phyloP scores from a whole-genome alignment of 2,329 filamentous ascomycete genomes.

The Cladosporium sp. region DNA sequence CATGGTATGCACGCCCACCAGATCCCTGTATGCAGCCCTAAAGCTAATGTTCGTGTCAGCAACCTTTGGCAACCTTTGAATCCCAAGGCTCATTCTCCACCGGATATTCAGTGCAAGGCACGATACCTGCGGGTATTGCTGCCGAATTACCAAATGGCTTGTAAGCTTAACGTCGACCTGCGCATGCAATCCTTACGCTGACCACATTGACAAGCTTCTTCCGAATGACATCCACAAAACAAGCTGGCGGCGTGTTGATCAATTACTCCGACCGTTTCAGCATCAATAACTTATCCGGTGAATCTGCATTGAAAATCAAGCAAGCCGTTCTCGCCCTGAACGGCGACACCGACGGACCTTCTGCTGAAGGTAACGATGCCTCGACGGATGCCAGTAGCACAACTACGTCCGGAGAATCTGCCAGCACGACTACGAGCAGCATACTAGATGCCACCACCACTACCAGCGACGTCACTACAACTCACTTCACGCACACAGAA shows the following conservation, averaged over 20 bases:
- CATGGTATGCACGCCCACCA: neutral
- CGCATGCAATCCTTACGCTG: conserved; percentile 12
- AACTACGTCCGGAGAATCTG: neutral
- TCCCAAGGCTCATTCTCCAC: neutral
- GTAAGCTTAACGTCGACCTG: conserved; percentile 35
- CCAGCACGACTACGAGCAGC: neutral
- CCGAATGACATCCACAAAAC: conserved; percentile 54
- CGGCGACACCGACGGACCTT: conserved; percentile 37
- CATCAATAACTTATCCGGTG: conserved; percentile 60
- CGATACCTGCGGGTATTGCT: conserved; percentile 19
- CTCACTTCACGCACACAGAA: neutral
- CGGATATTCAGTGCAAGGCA: conserved; percentile 9
- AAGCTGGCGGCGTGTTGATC: conserved; percentile 51
- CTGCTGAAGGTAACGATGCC: conserved; percentile 30
- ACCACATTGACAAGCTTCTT: conserved; percentile 45
- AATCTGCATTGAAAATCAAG: conserved; percentile 45
- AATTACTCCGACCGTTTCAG: conserved; percentile 63
- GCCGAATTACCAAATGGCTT: conserved; percentile 50
- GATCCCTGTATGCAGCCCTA: neutral
- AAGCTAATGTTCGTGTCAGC: neutral
- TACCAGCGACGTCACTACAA: neutral
- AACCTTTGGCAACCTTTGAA: conserved; percentile 2
- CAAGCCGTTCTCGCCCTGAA: conserved; percentile 32
- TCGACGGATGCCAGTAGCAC: neutral
- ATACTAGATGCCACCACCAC: neutral